Conservation (phyloP, 768 basidiomycete species). For the Neoboletus magnificus region DNA sequence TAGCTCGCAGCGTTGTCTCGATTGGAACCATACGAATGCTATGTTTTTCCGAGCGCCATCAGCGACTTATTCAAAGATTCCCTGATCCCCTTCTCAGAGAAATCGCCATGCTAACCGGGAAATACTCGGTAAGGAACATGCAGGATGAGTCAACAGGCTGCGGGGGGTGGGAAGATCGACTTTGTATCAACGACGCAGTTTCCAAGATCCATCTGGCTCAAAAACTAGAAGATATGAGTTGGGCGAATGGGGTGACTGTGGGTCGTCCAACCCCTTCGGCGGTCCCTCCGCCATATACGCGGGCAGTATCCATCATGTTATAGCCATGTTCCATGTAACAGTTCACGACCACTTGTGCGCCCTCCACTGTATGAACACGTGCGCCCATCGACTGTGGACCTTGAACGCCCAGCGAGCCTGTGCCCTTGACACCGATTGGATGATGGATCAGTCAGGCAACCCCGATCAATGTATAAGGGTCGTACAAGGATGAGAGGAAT, state of each 20-base stretch:
- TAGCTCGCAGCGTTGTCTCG: conserved; percentile 42
- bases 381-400: conserved; percentile 21
- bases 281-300: conserved; percentile 19
- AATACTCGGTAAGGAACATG: neutral
- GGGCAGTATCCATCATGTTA: conserved; percentile 21
- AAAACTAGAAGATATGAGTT: conserved; percentile 10
- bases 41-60: conserved; percentile 6
- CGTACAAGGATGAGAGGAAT: conserved; percentile 14
- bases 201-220: conserved; percentile 11
- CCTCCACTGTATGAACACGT: conserved; percentile 15
- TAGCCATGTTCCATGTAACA: conserved; percentile 16
- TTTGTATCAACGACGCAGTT: conserved; percentile 18
- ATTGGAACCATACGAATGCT: conserved; percentile 35
- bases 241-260: neutral
- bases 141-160: neutral
- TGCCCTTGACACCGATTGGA: conserved; percentile 10
- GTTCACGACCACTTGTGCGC: conserved; percentile 12
- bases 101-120: conserved; percentile 3
- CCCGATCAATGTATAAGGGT: neutral
- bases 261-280: conserved; percentile 20
- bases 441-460: neutral
- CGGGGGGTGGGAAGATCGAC: neutral
- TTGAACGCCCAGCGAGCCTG: conserved; percentile 18
- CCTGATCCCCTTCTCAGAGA: conserved; percentile 8
- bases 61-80: conserved; percentile 14